Base-by-base conservation (phyloP, 2,329 filamentous ascomycete species). In the Colletotrichum sp. region DNA sequence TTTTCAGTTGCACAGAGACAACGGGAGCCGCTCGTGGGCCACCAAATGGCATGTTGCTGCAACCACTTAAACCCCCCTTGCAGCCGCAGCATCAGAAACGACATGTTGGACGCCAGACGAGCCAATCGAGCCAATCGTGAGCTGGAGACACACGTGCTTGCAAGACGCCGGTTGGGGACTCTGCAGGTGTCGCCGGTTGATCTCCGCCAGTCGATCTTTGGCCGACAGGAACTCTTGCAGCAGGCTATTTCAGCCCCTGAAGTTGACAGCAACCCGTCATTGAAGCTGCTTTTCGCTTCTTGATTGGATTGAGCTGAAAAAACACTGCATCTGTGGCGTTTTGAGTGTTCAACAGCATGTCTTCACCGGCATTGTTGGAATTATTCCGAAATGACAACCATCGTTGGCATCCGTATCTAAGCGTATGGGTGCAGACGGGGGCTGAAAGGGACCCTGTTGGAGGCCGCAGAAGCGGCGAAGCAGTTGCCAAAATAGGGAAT, bases 51-150 rank as follows among this genome's bases (percentile, higher is more conserved):
- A 55, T 21, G 15, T 34, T 26, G 57, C 39, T 77, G 73, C 75
- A 73, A 77, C 34, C 75, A 76, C 75, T 77, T 76, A 75, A 73
- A 72, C 52, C 72, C 73, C 72, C 75, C 67, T 76, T 72, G 75
- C 48, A 74, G 67, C 30, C 48, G 61, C 39, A 64, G 61, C 24
- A 43, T 43, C 57, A 67, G 39, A 24, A 64, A 39, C 16, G 59
- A 65, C 55, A n/a, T 16, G 59, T 18, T 65, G 6, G 16, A 28
- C 21, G 26, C 18, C 21, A 13, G 34, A 9, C 21, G 30, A 52
- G 43, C 75, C 72, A 72, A 76, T 68, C 26, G 30, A 52, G 34
- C 75, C 72, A 72, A 76, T 68, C 26, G 48, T 15, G 24, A 15
- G 16, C 21, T 36, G 18, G 34, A 2, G 21, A 28, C 26, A 64